phyloP scores from a whole-genome alignment of 1,139 yeast genomes.

The Chernovozyma aurita region DNA sequence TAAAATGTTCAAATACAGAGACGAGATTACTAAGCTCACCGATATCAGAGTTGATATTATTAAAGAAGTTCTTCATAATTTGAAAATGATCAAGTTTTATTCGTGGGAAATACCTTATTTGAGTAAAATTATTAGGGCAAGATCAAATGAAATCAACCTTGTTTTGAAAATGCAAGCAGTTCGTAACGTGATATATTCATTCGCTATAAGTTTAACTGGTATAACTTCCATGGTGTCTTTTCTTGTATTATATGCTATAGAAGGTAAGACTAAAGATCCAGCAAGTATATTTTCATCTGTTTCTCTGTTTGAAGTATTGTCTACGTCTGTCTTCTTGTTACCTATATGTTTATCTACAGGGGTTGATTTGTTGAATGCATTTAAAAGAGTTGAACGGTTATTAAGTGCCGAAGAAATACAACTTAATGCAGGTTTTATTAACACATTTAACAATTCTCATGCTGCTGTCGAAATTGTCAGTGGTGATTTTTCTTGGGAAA shows the following conservation, averaged over 20 bases:
- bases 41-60: constrained; percentile 53
- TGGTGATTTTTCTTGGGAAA: constrained; percentile 22
- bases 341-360: constrained; percentile 12
- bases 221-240: constrained; percentile 12
- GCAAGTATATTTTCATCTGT: constrained; percentile 15
- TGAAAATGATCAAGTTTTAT: constrained; percentile 62
- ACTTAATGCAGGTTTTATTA: constrained; percentile 1
- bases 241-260: constrained; percentile 10
- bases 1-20: constrained; percentile 11
- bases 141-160: constrained; percentile 10
- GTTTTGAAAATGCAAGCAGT: constrained; percentile 11
- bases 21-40: constrained; percentile 38
- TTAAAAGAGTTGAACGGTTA: constrained; percentile 8
- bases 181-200: constrained; percentile 9
- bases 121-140: constrained; percentile 6
- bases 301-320: constrained; percentile 12
- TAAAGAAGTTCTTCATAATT: constrained; percentile 54
- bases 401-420: constrained; percentile 4
- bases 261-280: constrained; percentile 9
- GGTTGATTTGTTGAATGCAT: constrained; percentile 12
- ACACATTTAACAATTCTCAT: background rate
- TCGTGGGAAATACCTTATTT: constrained; percentile 19
- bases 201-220: constrained; percentile 11
- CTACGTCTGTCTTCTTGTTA: constrained; percentile 10
- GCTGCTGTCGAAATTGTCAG: constrained; percentile 15